Conservation (phyloP, 2,329 filamentous ascomycete genomes). For the Diplodia seriata region DNA sequence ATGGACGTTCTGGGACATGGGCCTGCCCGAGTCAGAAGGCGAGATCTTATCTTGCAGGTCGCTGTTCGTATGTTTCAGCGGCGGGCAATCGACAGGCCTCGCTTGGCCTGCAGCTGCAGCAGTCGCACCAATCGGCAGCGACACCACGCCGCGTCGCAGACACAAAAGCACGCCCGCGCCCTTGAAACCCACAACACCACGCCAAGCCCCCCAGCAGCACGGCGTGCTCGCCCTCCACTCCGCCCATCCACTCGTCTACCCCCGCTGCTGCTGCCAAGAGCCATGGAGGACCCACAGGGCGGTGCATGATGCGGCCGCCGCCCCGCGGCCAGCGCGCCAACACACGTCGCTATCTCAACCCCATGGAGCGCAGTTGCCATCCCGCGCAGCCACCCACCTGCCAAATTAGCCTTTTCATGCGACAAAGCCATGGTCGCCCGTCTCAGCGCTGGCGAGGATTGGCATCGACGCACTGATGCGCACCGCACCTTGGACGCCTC, state of each 20-base stretch:
- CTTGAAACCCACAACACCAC: slow-evolving; percentile 27
- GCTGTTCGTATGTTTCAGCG: slow-evolving; percentile 15
- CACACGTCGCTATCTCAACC: background rate
- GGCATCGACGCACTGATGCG: background rate
- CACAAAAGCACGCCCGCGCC: background rate
- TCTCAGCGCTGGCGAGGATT: background rate
- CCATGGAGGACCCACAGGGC: background rate
- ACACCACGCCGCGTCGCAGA: background rate
- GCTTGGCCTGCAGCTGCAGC: background rate
- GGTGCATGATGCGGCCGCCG: background rate
- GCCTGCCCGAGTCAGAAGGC: slow-evolving; percentile 1
- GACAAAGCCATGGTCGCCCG: background rate
- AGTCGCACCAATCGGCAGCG: slow-evolving; percentile 13
- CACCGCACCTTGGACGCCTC: background rate
- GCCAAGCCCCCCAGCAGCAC: slow-evolving; percentile 12
- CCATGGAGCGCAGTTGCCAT: background rate
- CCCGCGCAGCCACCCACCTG: background rate
- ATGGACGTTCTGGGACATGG: background rate
- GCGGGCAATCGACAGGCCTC: background rate
- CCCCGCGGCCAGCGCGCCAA: background rate
- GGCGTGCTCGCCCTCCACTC: background rate
- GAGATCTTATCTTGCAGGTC: slow-evolving; percentile 4
- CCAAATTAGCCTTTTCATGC: slow-evolving; percentile 1
- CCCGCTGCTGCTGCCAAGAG: background rate
- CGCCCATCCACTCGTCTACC: slow-evolving; percentile 1